Evolutionary conservation across 352 stramenopile species (phyloP), one percentile per base, ranked within the genome.

Genomic region (Sclerospora graminicola): DNA sequence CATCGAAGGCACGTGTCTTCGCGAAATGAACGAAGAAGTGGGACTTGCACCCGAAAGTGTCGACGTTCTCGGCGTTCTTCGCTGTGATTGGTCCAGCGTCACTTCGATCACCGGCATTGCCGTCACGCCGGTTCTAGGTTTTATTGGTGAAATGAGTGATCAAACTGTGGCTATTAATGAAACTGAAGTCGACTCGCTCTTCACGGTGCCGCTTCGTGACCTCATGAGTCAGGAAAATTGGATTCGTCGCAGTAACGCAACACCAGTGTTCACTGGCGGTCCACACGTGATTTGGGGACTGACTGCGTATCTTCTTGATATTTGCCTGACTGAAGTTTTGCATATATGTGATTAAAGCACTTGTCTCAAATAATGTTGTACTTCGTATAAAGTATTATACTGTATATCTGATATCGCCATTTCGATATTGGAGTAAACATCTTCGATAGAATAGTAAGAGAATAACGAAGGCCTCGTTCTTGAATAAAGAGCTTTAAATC

Each of bases 11-110:
- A 98, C 95, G n/a, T 97, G 91, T 59, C 63, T 98, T 21, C 76
- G 95, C 16, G 95, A 99, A 66, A 97, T 98, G 92, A 88, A 97
- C 36, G 95, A 99, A 67, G 95, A 99, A 64, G 93, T 98, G 43
- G 93, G 89, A 1, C 73, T 97, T 41, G 68, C 60, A 0, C 60
- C 76, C 2, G 64, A 85, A 30, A 57, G 59, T 11, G 69, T 96
- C n/a, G 81, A 92, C 39, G 90, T 98, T 19, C 69, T 99, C 2
- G 95, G 95, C 9, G 83, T 98, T 13, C 54, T 88, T 27, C 80
- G 95, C 31, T 98, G 94, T 55, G 96, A 99, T 70, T 99, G 95
- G 95, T 83, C 77, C 35, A 91, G 93, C 49, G 82, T 97, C 37
- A 83, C 89, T 18, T 94, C 86, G 11, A 95, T 98, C 50, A 97